Percentiles rank a stretch among this genome's conserved stretches.
Conservation (phyloP, 2,329 filamentous ascomycete species). For the Beauveria bassiana region DNA sequence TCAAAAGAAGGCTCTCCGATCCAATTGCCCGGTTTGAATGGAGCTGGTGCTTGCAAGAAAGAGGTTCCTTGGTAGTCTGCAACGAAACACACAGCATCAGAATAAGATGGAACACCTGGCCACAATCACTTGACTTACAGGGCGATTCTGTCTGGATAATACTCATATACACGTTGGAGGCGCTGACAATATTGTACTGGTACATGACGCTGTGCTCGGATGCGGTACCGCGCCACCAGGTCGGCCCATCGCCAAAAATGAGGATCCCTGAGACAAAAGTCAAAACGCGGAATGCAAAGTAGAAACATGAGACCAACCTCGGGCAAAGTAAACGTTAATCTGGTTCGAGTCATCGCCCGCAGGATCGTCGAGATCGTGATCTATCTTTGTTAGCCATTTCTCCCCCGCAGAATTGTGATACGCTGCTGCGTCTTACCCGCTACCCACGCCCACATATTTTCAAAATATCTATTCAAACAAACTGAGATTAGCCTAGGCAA, state of each 20-base stretch:
- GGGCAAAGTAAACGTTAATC: constrained; percentile 44
- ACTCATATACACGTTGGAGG: constrained; percentile 39
- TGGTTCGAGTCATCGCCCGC: constrained; percentile 31
- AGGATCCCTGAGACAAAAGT: constrained; percentile 15
- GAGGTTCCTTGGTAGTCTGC: constrained; percentile 16
- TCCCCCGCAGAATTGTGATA: too few relatives aligned
- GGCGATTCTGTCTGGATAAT: constrained; percentile 34
- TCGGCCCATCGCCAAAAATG: neutral
- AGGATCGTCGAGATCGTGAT: constrained; percentile 47
- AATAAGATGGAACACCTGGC: too few relatives aligned
- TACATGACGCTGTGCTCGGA: constrained; percentile 29
- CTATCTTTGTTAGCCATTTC: constrained; percentile 15
- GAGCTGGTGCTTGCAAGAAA: constrained; percentile 11
- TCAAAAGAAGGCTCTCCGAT: constrained; percentile 11
- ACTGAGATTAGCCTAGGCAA: too few relatives aligned
- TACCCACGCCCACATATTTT: neutral
- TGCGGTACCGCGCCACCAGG: neutral
- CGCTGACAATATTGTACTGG: constrained; percentile 40
- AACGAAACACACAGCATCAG: neutral
- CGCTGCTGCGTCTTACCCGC: neutral
- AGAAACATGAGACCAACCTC: constrained; percentile 32
- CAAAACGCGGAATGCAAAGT: neutral
- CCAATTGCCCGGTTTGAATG: constrained; percentile 10
- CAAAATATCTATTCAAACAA: neutral
- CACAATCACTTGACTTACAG: neutral